These are phyloP conservation scores for Hemileccinum impolitum DNA, from an alignment of 768 basidiomycete species.

Conservation along the genomic window DNA sequence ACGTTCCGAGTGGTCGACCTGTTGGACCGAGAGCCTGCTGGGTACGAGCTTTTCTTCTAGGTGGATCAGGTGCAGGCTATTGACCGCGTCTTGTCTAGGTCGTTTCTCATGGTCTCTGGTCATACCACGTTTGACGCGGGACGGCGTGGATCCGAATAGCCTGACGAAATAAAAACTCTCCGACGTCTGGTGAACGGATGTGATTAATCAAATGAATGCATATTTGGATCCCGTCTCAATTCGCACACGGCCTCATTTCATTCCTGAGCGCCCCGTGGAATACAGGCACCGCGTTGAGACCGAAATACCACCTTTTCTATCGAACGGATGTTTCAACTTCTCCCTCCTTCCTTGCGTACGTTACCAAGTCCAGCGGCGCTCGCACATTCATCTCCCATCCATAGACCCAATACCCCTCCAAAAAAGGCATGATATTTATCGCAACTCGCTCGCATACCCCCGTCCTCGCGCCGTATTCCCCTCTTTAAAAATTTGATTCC, in stretches of 20 bases:
- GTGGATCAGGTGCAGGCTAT: not conserved
- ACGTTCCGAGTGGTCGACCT: not conserved
- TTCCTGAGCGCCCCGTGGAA: not conserved
- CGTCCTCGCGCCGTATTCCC: not conserved
- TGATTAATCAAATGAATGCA: slow-evolving; percentile 1
- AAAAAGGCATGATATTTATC: not conserved
- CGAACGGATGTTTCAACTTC: not conserved
- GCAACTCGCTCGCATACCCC: slow-evolving; percentile 4
- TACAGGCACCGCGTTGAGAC: not conserved
- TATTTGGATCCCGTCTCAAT: not conserved
- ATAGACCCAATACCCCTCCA: not conserved
- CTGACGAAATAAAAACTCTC: slow-evolving; percentile 10
- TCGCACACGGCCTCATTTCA: not conserved
- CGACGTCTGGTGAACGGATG: slow-evolving; percentile 1
- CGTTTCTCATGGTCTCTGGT: not conserved
- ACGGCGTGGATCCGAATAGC: slow-evolving; percentile 5
- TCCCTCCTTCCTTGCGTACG: not conserved
- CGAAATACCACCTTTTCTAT: not conserved
- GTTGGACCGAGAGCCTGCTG: not conserved
- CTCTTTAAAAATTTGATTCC: not conserved
- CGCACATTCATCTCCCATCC: not conserved
- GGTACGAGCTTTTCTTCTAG: slow-evolving; percentile 12
- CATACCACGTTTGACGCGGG: not conserved
- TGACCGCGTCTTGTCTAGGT: slow-evolving; percentile 9
- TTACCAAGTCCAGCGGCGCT: not conserved